Evolutionary conservation across 176 grass and related monocot genomes (phyloP), one percentile per base, ranked within the genome.

Genomic region (Zea luxurians): DNA sequence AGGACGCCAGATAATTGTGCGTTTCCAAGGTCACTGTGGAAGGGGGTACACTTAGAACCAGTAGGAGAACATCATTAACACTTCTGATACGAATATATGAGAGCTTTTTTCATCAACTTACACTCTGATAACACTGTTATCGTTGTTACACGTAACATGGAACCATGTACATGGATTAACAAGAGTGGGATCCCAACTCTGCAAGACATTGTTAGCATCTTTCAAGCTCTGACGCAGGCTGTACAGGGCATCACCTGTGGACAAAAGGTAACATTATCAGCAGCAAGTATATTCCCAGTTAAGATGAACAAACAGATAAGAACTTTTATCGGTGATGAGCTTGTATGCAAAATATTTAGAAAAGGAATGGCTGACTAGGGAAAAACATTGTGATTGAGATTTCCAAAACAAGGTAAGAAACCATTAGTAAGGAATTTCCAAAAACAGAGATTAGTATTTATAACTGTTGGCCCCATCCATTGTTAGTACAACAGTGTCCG

Each of bases 81-180:
- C 5, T 16, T 46, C 27, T 50, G 36, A 78, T 60, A 27, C 27
- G 75, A 61, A 74, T 12, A 38, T 55, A 58, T 4, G n/a, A 70
- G 57, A 70, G 37, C 12, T 10, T 50, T 50, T 57, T 49, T 48
- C n/a, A 54, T 43, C 50, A 15, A 86, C 82, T 90, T 88, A 93
- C 91, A 93, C 88, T 90, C 91, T 81, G 54, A 86, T 90, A 49
- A 93, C 91, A 74, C 80, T 73, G 82, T 88, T 90, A 69, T 90
- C 86, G 10, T 54, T 86, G 81, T 90, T 90, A 70, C 91, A 93
- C 5, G 88, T 90, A 57, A 93, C 88, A 67, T 90, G 91, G 80
- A 93, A 93, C 91, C 88, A 93, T 77, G 91, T 93, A 74, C 91
- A 93, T 1, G 88, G 88, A 75, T 90, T 93, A 55, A 90, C 88